Evolutionary conservation across 2,329 filamentous ascomycete species (phyloP).

Genomic region (Simplicillium aogashimaense): DNA sequence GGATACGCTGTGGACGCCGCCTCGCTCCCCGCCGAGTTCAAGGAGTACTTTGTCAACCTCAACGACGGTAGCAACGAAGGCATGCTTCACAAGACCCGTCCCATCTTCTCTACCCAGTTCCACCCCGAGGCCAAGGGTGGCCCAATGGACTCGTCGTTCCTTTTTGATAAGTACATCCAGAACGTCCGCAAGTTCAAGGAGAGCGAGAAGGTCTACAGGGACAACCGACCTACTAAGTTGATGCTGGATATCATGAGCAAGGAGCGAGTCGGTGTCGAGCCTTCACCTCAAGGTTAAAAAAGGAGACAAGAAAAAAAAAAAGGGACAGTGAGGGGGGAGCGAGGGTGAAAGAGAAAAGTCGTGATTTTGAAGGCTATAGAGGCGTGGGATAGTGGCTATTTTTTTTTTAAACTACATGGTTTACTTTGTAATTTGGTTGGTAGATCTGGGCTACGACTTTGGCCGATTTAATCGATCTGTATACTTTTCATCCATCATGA

Average conservation of each 20-base stretch:
- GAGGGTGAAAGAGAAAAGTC: no score
- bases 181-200: slow-evolving; percentile 86
- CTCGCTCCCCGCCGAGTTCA: slow-evolving; percentile 78
- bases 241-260: slow-evolving; percentile 86
- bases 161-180: slow-evolving; percentile 94
- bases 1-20: slow-evolving; percentile 87
- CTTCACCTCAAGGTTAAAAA: slow-evolving; percentile 14
- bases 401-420: no score
- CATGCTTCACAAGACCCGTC: slow-evolving; percentile 90
- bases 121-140: slow-evolving; percentile 97
- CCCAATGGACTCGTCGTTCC: slow-evolving; percentile 87
- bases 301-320: no score
- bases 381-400: no score
- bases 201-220: slow-evolving; percentile 66
- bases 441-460: no score
- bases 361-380: no score
- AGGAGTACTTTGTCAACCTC: slow-evolving; percentile 97
- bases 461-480: no score
- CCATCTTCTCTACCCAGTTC: slow-evolving; percentile 98
- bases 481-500: no score
- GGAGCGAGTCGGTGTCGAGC: slow-evolving; percentile 86
- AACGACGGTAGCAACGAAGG: slow-evolving; percentile 97
- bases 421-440: no score
- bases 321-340: slow-evolving; percentile 17
- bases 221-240: slow-evolving; percentile 78